Conservation (phyloP, 495 filamentous ascomycete genomes). For the Aspergillus ostianus region DNA sequence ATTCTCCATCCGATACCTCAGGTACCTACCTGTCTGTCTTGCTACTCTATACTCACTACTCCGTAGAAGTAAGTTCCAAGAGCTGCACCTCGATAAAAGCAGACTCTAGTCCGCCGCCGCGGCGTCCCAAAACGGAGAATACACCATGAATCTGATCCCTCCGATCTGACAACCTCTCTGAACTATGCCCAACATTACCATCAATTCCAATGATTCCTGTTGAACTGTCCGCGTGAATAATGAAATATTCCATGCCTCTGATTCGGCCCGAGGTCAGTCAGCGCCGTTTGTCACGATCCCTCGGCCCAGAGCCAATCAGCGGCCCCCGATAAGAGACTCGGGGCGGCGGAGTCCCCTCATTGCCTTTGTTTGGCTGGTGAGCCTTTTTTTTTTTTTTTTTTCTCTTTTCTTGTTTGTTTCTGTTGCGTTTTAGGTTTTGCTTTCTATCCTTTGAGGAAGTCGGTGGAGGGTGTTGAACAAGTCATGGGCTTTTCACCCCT, state of each 20-base stretch:
- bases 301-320: conserved; percentile 28
- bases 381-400: not conserved
- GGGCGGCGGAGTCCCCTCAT: not conserved
- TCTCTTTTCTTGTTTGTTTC: not conserved
- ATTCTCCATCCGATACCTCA: too few relatives aligned
- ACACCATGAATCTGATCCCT: not conserved
- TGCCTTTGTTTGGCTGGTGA: not conserved
- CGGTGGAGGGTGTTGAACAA: too few relatives aligned
- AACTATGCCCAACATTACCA: too few relatives aligned
- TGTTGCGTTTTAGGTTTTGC: not conserved
- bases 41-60: too few relatives aligned
- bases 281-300: conserved; percentile 36
- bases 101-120: too few relatives aligned
- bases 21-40: too few relatives aligned
- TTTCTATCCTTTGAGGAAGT: not conserved
- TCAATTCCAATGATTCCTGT: too few relatives aligned
- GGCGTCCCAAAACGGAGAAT: not conserved
- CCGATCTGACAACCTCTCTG: too few relatives aligned
- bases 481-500: too few relatives aligned
- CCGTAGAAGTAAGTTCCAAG: too few relatives aligned
- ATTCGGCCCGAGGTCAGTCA: conserved; percentile 27
- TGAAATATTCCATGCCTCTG: not conserved
- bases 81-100: not conserved
- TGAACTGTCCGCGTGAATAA: not conserved
- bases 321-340: conserved; percentile 30